Conservation (phyloP, 1,284 basidiomycete species). For the Vanrija sp. region DNA sequence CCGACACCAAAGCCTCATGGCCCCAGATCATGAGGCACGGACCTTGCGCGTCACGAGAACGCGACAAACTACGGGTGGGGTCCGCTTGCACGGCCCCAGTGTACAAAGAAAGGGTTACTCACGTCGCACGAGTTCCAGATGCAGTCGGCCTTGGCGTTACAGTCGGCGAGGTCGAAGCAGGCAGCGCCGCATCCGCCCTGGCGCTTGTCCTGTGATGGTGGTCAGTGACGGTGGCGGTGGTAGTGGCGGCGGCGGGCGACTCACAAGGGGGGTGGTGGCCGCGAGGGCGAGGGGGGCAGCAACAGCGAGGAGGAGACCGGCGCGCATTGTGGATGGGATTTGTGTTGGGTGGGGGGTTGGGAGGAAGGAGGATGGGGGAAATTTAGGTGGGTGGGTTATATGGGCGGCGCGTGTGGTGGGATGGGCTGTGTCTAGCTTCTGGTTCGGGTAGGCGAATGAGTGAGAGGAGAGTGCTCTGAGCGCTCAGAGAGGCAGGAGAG, state of each 20-base stretch:
- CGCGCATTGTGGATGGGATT: conserved; percentile 14
- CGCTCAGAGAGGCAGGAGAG: too few species aligned
- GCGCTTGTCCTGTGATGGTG: conserved; percentile 1
- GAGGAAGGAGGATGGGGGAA: not conserved
- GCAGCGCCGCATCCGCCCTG: not conserved
- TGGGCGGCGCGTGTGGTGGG: too few species aligned
- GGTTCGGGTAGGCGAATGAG: too few species aligned
- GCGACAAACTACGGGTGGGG: not conserved
- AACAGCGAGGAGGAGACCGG: conserved; percentile 10
- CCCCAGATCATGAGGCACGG: too few species aligned
- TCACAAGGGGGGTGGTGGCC: conserved; percentile 1
- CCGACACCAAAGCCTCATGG: too few species aligned
- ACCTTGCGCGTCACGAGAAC: too few species aligned
- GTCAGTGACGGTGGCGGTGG: not conserved
- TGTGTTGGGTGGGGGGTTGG: not conserved
- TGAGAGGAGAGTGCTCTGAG: too few species aligned
- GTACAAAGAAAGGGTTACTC: not conserved
- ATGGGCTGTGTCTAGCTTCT: too few species aligned
- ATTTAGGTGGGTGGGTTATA: too few species aligned
- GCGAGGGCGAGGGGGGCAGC: conserved; percentile 5
- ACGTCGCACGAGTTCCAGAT: conserved; percentile 19
- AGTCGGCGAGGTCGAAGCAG: conserved; percentile 4
- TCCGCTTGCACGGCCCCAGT: too few species aligned
- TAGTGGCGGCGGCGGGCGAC: not conserved
- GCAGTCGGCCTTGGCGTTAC: conserved; percentile 7